Evolutionary conservation across 2,329 filamentous ascomycete genomes (phyloP), one percentile per base, ranked within the genome.

Genomic region (Lecanicillium sp.): DNA sequence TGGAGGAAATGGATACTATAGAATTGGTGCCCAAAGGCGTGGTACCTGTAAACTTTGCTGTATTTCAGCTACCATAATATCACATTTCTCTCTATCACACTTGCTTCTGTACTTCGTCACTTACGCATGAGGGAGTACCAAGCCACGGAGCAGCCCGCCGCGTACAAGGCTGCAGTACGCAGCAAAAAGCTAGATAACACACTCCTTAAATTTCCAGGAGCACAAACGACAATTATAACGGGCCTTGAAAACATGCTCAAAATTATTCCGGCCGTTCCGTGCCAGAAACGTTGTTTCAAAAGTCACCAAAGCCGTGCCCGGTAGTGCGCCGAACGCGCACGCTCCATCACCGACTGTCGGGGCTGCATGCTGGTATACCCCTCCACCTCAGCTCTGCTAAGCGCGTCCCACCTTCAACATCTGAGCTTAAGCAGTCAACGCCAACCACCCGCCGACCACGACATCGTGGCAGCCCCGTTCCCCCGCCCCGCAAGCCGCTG

Each of bases 41-140:
- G 24, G 11, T 38, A 3, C 26, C 40, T 35, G 44, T 51, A 21
- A 36, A 48, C 15, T 51, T 48, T 33, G 44, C 44, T 17, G 30
- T 51, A 21, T 47, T 44, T 38, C 50, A 52, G 36, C 17, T 52
- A 23, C 42, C 48, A 19, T 50, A 29, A 29, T 41, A 19, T 9
- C 11, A 14, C 4, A 14, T 35, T 2, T 17, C 3, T 4, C 4
- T 5, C 27, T n/a, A 30, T 30, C 9, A 30, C 27, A n/a, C 27
- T 30, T 30, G 27, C 27, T n/a, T 30, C 27, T 30, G 27, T 30
- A n/a, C 27, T 30, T 8, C 27, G 27, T n/a, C 27, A 9, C 27
- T 30, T 9, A 9, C n/a, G 27, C 27, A 9, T 30, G n/a, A n/a
- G n/a, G n/a, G n/a, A n/a, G n/a, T n/a, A n/a, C n/a, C n/a, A n/a